Evolutionary conservation across 768 basidiomycete genomes (phyloP).

Genomic region (Pleurotus tuber-regium): DNA sequence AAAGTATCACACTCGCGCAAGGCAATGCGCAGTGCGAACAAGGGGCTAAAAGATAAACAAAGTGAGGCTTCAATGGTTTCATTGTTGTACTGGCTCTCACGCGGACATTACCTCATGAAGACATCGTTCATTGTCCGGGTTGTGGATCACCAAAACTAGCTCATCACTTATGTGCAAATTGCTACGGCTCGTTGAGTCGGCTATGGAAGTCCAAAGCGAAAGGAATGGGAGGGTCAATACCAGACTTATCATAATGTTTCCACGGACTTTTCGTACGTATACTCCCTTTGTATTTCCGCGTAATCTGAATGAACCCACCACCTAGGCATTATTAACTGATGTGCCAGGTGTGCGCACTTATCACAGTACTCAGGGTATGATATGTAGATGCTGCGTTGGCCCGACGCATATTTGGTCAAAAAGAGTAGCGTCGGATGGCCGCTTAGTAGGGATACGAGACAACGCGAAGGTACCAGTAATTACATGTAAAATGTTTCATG

Average conservation of each 20-base stretch:
- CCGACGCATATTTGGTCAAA: too few relatives aligned
- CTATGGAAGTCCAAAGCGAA: slow-evolving; percentile 55
- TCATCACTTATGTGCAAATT: slow-evolving; percentile 82
- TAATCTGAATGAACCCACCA: too few relatives aligned
- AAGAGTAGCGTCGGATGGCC: too few relatives aligned
- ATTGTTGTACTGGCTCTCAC: slow-evolving; percentile 5
- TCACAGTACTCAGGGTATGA: too few relatives aligned
- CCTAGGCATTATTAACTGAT: too few relatives aligned
- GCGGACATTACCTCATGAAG: slow-evolving; percentile 36
- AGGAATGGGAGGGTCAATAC: slow-evolving; percentile 22
- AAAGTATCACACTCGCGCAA: slow-evolving; percentile 93
- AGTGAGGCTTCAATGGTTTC: slow-evolving; percentile 46
- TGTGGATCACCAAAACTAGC: slow-evolving; percentile 88
- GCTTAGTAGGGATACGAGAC: too few relatives aligned
- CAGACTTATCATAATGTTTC: slow-evolving; percentile 32
- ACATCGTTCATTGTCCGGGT: slow-evolving; percentile 87
- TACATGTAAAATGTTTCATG: slow-evolving; percentile 11
- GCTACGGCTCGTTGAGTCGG: slow-evolving; percentile 69
- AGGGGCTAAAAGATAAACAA: slow-evolving; percentile 91
- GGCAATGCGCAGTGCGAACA: slow-evolving; percentile 92
- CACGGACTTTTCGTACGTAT: not conserved
- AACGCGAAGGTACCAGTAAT: too few relatives aligned
- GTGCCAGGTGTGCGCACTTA: too few relatives aligned
- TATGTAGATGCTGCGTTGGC: too few relatives aligned
- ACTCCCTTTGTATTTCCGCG: too few relatives aligned